Base-by-base conservation (phyloP, 345 rosid species). In the Populus simonii region DNA sequence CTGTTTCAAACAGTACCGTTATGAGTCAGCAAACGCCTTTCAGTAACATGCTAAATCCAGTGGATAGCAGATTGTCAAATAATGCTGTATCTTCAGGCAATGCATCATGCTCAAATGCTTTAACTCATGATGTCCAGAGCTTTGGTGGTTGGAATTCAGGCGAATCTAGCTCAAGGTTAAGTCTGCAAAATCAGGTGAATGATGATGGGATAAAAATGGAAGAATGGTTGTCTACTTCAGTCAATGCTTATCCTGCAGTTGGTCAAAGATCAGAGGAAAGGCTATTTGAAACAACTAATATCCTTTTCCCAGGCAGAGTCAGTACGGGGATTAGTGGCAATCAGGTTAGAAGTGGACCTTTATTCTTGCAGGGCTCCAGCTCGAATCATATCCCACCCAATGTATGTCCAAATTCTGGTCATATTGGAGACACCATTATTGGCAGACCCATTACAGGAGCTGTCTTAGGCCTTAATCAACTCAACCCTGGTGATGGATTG, bases 141-240 rank as follows among this genome's bases (percentile, higher is more conserved):
- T 86, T 82, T 74, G 75, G 83, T 81, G 84, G 87, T 79, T 89
- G 91, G 97, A 90, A 78, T 81, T 83, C 82, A 23, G 90, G 93
- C 53, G 97, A 92, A 78, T 82, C 93, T 38, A 88, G 92, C 84
- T 88, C 91, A 45, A 75, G 86, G 69, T 76, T 79, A 17, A 82
- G 78, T 70, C 49, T 79, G 36, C 87, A 86, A 83, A 79, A 84
- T 82, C 91, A 85, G 78, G 83, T 76, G 66, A 76, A 68, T 72
- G 82, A 85, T 74, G 86, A 82, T 83, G 88, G 74, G 72, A 78
- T 84, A 72, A 85, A 90, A 81, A 82, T 83, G 80, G 92, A 90
- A 73, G 86, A 85, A 59, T 80, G 78, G 83, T 80, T 87, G 79
- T 49, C 89, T 69, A 72, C 91, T 79, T 74, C 87, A 67, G 80